Evolutionary conservation across 2,329 filamentous ascomycete species (phyloP), one percentile per base, ranked within the genome.

Genomic region (Xenoacremonium recifei): DNA sequence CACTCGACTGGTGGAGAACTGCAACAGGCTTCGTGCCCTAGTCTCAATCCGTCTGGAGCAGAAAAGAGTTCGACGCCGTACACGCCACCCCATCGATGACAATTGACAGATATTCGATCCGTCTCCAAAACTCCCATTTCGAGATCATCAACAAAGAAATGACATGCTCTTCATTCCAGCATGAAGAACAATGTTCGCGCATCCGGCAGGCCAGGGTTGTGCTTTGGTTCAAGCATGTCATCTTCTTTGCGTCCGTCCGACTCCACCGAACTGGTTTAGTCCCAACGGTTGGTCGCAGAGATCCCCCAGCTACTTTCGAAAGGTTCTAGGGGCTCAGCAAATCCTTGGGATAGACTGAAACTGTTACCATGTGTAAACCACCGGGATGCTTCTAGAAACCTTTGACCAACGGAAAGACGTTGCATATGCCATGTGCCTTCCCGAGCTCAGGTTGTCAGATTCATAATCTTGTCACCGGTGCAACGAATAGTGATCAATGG

Each of bases 11-110:
- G 42, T 51, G 49, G 49, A 37, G 42, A 35, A 23, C 41, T 36
- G 44, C n/a, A 25, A 43, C 37, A 47, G 42, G 47, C 37, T 44
- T 45, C 35, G 39, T 44, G n/a, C 10, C 15, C 53, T 55, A 53
- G 37, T 15, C 54, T 40, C 21, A 36, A 57, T 57, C 48, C 50
- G 50, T 57, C 46, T 32, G 18, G 34, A 21, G 30, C 38, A 18
- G 41, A 31, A 40, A 38, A 25, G 45, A 40, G 16, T 39, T 30
- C 31, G 39, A 41, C 30, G 29, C 39, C 48, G 21, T 21, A 23
- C 21, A 20, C 16, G 29, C 13, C 41, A 37, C 48, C 50, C n/a
- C 27, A 47, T 25, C 31, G 21, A 33, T 19, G 44, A 50, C 41
- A 19, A 31, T 12, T 34, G 32, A 34, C 17, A 9, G n/a, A n/a